Conservation (phyloP, 1,139 yeast species). For the Casaregolazyma suthepensis region DNA sequence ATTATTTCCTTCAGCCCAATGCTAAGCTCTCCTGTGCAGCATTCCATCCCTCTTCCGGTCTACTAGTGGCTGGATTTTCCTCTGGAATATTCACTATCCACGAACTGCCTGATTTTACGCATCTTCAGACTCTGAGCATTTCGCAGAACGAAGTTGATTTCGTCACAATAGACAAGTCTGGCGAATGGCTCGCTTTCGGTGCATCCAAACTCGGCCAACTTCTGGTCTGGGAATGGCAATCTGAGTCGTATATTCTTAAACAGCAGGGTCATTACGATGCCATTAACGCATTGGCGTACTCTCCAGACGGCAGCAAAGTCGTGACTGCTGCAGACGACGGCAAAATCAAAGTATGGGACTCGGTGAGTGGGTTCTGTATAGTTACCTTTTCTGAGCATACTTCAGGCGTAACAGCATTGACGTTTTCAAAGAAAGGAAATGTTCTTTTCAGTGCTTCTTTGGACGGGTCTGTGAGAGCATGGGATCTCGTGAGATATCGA, state of each 20-base stretch:
- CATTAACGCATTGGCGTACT: constrained; percentile 73
- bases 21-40: constrained; percentile 75
- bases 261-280: constrained; percentile 98
- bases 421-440: constrained; percentile 81
- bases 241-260: constrained; percentile 87
- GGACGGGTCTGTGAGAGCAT: constrained; percentile 96
- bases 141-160: constrained; percentile 87
- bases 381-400: constrained; percentile 90
- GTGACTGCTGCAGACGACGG: constrained; percentile 98
- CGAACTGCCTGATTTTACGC: constrained; percentile 69
- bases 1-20: constrained; percentile 59
- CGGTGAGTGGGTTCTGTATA: constrained; percentile 84
- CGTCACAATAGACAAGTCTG: constrained; percentile 70
- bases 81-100: constrained; percentile 92
- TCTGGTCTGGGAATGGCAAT: constrained; percentile 97
- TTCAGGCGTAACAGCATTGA: constrained; percentile 81
- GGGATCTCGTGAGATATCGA: constrained; percentile 90
- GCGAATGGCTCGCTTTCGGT: constrained; percentile 98
- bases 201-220: constrained; percentile 88
- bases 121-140: constrained; percentile 84
- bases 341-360: constrained; percentile 94
- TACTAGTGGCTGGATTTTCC: constrained; percentile 82
- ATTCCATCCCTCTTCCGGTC: constrained; percentile 65
- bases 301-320: constrained; percentile 90
- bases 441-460: constrained; percentile 85